A percentile compares a stretch with the other conserved stretches of the same genome.
Conservation (phyloP, 2,329 filamentous ascomycete species). For the Trichoderma afroharzianum region DNA sequence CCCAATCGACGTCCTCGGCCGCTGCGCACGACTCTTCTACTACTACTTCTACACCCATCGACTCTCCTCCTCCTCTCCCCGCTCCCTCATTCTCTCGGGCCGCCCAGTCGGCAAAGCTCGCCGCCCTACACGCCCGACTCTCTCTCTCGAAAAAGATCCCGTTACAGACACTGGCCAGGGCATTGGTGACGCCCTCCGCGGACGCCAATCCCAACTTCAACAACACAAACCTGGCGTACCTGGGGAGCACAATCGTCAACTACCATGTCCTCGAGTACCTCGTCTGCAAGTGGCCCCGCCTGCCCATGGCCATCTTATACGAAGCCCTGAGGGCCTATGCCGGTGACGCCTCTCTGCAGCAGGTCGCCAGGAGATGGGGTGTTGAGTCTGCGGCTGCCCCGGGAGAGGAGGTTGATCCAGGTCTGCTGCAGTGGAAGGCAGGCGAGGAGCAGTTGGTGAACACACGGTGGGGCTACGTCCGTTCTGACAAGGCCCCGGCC, state of each 20-base stretch:
- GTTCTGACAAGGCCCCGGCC: slow-evolving; percentile 47
- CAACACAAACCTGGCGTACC: slow-evolving; percentile 75
- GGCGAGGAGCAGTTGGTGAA: slow-evolving; percentile 43
- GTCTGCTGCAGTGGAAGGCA: slow-evolving; percentile 74
- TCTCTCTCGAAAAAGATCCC: slow-evolving; percentile 78
- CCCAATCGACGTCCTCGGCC: slow-evolving; percentile 34
- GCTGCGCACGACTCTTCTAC: slow-evolving; percentile 23
- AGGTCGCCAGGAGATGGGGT: slow-evolving; percentile 83
- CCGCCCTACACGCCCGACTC: slow-evolving; percentile 86
- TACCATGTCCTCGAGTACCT: slow-evolving; percentile 89
- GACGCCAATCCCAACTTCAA: slow-evolving; percentile 80
- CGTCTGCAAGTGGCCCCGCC: slow-evolving; percentile 81
- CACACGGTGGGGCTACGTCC: slow-evolving; percentile 50
- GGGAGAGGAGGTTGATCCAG: slow-evolving; percentile 87
- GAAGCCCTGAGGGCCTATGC: slow-evolving; percentile 81
- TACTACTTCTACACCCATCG: slow-evolving; percentile 19
- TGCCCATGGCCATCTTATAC: slow-evolving; percentile 85
- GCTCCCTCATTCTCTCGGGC: slow-evolving; percentile 69
- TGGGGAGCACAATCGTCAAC: slow-evolving; percentile 79
- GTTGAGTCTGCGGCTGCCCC: slow-evolving; percentile 83
- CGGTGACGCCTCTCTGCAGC: slow-evolving; percentile 68
- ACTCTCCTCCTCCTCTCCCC: slow-evolving; percentile 47
- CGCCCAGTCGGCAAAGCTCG: slow-evolving; percentile 76
- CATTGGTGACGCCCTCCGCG: slow-evolving; percentile 81
- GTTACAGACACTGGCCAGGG: slow-evolving; percentile 77